Percentiles rank a stretch among this genome's conserved stretches.
Evolutionary conservation across 768 basidiomycete species (phyloP).

Genomic region (Phlebiopsis flavidoalba): DNA sequence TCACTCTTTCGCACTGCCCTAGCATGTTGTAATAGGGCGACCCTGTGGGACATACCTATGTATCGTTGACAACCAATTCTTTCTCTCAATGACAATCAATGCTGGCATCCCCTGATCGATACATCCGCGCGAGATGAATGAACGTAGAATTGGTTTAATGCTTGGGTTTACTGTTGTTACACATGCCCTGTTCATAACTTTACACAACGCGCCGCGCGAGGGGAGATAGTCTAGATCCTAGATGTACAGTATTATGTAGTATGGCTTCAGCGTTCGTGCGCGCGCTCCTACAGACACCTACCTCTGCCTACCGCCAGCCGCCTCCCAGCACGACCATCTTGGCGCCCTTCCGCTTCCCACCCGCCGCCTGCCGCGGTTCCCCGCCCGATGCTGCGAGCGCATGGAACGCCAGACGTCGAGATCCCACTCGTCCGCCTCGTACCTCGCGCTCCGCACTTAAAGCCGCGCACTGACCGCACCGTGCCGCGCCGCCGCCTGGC

Average conservation of each 20-base stretch:
- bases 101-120: not conserved
- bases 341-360: constrained; percentile 50
- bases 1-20: not conserved
- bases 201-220: not conserved
- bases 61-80: not conserved
- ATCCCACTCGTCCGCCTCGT: constrained; percentile 64
- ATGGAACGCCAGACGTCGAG: constrained; percentile 75
- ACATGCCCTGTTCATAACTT: not conserved
- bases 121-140: not conserved
- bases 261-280: not conserved
- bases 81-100: not conserved
- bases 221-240: constrained; percentile 3
- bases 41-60: not conserved
- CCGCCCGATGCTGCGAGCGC: constrained; percentile 63
- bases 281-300: constrained; percentile 13
- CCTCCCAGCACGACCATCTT: constrained; percentile 72
- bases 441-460: constrained; percentile 25
- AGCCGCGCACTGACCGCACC: no score
- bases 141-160: not conserved
- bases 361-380: constrained; percentile 39
- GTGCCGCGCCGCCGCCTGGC: constrained; percentile 19
- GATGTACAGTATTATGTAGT: constrained; percentile 4
- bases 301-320: constrained; percentile 47
- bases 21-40: constrained; percentile 1
- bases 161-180: not conserved